Conservation (phyloP, 2,329 filamentous ascomycete genomes). For the Ascochyta koolunga region DNA sequence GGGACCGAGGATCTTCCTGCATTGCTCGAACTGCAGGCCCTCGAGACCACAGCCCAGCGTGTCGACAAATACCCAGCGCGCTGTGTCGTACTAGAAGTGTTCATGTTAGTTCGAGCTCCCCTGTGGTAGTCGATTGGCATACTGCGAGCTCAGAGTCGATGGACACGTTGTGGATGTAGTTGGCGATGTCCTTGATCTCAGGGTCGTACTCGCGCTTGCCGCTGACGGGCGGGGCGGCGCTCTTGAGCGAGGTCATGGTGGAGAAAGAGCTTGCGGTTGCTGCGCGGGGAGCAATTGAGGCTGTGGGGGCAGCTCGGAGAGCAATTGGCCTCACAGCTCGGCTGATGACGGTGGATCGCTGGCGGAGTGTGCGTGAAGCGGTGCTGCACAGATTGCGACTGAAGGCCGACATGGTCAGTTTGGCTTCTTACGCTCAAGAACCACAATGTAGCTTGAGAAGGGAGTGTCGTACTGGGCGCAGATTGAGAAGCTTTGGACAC, state of each 20-base stretch:
- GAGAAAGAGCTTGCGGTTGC: conserved; percentile 42
- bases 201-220: conserved; percentile 72
- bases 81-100: conserved; percentile 79
- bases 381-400: conserved; percentile 50
- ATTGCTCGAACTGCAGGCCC: conserved; percentile 93
- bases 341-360: conserved; percentile 40
- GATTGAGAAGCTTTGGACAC: conserved; percentile 28
- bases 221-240: conserved; percentile 38
- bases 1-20: conserved; percentile 91
- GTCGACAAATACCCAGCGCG: conserved; percentile 94
- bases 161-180: conserved; percentile 90
- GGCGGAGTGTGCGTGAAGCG: conserved; percentile 46
- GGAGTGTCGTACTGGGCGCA: conserved; percentile 44
- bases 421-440: conserved; percentile 44
- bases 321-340: conserved; percentile 48
- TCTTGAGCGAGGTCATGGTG: conserved; percentile 47
- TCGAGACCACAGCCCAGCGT: conserved; percentile 96
- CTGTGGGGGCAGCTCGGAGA: conserved; percentile 32
- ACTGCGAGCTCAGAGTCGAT: conserved; percentile 93
- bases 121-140: conserved; percentile 48
- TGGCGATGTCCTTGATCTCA: conserved; percentile 93
- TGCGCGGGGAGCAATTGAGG: conserved; percentile 30
- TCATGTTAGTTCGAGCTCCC: conserved; percentile 20
- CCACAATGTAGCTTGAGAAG: conserved; percentile 40
- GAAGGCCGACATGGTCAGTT: conserved; percentile 50